Evolutionary conservation across 2,329 filamentous ascomycete species (phyloP).

Genomic region (Bisporella sp.): DNA sequence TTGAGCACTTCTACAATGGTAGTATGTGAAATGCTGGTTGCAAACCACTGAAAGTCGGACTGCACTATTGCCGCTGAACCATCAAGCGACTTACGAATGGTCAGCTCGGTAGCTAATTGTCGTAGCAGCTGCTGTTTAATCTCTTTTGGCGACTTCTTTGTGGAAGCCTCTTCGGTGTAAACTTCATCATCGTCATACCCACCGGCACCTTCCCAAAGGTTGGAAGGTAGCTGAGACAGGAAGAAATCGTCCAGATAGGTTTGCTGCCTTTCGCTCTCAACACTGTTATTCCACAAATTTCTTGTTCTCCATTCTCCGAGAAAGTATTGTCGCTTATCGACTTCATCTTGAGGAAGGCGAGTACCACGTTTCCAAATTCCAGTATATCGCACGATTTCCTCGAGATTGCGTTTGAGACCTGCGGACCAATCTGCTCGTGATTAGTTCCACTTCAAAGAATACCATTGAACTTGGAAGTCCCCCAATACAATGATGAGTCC

Average conservation of each 20-base stretch:
- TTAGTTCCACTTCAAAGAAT: too few species aligned
- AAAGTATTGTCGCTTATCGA: conserved; percentile 5
- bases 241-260: conserved; percentile 41
- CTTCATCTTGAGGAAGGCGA: too few species aligned
- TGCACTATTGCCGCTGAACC: conserved; percentile 45
- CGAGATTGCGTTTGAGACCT: too few species aligned
- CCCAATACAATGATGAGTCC: too few species aligned
- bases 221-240: conserved; percentile 44
- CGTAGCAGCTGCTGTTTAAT: conserved; percentile 51
- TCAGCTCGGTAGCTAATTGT: conserved; percentile 45
- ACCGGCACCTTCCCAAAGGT: conserved; percentile 28
- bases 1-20: conserved; percentile 48
- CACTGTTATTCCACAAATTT: not conserved
- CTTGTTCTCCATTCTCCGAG: not conserved
- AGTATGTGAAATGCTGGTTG: conserved; percentile 47
- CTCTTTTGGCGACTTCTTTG: conserved; percentile 34
- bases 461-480: too few species aligned
- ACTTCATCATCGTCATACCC: conserved; percentile 32
- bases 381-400: too few species aligned
- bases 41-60: conserved; percentile 49
- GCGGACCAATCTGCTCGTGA: too few species aligned
- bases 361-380: too few species aligned
- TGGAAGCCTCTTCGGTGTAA: conserved; percentile 9
- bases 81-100: conserved; percentile 39
- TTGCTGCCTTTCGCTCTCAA: conserved; percentile 13